Evolutionary conservation across 768 basidiomycete species (phyloP).

Genomic region (Ephemerocybe angulata): DNA sequence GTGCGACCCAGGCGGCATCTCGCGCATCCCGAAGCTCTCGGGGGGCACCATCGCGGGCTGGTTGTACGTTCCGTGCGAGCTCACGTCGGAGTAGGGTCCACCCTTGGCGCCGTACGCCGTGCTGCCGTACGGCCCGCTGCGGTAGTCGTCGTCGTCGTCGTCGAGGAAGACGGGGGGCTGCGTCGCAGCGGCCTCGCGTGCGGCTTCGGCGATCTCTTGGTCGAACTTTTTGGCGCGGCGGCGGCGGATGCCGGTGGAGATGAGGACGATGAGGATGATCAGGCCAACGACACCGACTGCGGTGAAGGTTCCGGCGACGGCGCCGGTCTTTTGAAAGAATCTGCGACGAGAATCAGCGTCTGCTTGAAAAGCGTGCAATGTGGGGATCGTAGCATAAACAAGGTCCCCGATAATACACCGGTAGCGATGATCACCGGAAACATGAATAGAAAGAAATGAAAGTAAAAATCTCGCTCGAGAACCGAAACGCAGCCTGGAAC

Average conservation of each 20-base stretch:
- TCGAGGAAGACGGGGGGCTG: slow-evolving; percentile 52
- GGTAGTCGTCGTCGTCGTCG: slow-evolving; percentile 39
- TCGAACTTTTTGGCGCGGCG: slow-evolving; percentile 65
- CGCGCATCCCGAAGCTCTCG: slow-evolving; percentile 52
- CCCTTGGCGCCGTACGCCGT: slow-evolving; percentile 18
- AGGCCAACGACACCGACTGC: slow-evolving; percentile 63
- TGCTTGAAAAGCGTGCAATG: background rate
- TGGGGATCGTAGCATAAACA: background rate
- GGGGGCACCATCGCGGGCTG: slow-evolving; percentile 40
- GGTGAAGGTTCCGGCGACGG: slow-evolving; percentile 68
- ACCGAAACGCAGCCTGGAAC: too few relatives aligned
- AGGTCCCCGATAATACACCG: background rate
- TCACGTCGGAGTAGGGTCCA: slow-evolving; percentile 41
- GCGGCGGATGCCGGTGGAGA: slow-evolving; percentile 55
- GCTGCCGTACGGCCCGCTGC: slow-evolving; percentile 23
- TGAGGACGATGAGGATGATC: slow-evolving; percentile 45
- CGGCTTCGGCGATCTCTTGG: slow-evolving; percentile 69
- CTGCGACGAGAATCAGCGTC: slow-evolving; percentile 26
- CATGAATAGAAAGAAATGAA: too few relatives aligned
- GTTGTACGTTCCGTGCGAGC: slow-evolving; percentile 54
- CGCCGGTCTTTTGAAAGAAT: slow-evolving; percentile 70
- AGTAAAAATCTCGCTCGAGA: too few relatives aligned
- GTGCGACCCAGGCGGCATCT: slow-evolving; percentile 29
- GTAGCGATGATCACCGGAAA: too few relatives aligned
- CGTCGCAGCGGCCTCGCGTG: slow-evolving; percentile 56